Evolutionary conservation across 768 basidiomycete species (phyloP).

Genomic region (Pleurotus salmoneostramineus): DNA sequence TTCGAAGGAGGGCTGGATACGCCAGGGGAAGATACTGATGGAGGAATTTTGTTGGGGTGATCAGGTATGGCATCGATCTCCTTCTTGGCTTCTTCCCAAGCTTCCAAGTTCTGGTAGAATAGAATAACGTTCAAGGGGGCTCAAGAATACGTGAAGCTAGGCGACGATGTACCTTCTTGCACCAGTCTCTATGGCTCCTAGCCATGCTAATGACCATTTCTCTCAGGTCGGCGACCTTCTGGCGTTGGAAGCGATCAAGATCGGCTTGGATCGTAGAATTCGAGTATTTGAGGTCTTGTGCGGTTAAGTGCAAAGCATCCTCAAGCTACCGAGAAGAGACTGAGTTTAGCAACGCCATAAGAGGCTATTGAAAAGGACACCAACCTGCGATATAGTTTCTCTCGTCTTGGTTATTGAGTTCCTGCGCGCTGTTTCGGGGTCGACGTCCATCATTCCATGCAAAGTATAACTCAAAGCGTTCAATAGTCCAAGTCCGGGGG

Average conservation of each 20-base stretch:
- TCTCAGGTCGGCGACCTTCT: constrained; percentile 94
- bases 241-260: constrained; percentile 95
- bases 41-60: constrained; percentile 75
- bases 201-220: constrained; percentile 94
- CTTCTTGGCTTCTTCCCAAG: constrained; percentile 94
- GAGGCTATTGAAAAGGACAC: constrained; percentile 10
- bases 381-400: constrained; percentile 92
- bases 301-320: constrained; percentile 88
- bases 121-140: constrained; percentile 7
- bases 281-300: constrained; percentile 94
- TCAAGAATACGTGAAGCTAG: constrained; percentile 8
- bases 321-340: constrained; percentile 61
- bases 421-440: constrained; percentile 92
- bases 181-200: constrained; percentile 92
- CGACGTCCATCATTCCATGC: constrained; percentile 98
- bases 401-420: constrained; percentile 93
- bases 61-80: constrained; percentile 89
- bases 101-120: constrained; percentile 80
- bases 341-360: not conserved
- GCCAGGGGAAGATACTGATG: constrained; percentile 26
- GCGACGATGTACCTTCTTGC: constrained; percentile 67
- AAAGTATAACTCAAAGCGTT: constrained; percentile 92
- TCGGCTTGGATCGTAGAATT: constrained; percentile 97
- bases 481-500: constrained; percentile 82
- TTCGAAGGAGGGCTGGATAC: constrained; percentile 27